Conservation (phyloP, 352 stramenopile genomes). For the Phytophthora aleatoria region DNA sequence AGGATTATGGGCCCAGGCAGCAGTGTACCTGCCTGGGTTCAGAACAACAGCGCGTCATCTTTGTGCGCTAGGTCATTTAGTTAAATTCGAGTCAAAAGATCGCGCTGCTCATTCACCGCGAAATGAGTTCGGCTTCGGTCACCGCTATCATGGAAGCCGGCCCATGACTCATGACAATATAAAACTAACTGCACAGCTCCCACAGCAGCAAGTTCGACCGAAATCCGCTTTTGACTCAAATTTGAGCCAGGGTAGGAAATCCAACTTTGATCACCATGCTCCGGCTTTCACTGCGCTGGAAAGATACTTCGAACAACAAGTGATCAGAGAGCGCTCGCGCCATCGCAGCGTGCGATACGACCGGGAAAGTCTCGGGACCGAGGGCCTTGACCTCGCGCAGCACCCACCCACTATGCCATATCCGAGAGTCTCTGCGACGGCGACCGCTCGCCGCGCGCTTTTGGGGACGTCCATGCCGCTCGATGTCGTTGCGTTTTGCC, state of each 20-base stretch:
- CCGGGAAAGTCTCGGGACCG: no score
- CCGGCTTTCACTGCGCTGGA: conserved; percentile 15
- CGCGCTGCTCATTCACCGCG: conserved; percentile 1
- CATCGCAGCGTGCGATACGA: not conserved
- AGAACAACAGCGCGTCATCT: conserved; percentile 18
- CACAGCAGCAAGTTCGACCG: no score
- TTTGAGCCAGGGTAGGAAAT: not conserved
- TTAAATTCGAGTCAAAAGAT: conserved; percentile 13
- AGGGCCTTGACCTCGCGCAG: no score
- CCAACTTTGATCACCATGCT: not conserved
- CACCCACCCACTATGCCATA: no score
- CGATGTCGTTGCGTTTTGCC: conserved; percentile 5
- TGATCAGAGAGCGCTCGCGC: conserved; percentile 18
- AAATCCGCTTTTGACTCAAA: no score
- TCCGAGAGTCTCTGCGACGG: no score
- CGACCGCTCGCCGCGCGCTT: not conserved
- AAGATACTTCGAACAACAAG: conserved; percentile 38
- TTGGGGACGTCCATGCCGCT: not conserved
- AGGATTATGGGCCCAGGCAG: no score
- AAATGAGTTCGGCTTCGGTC: not conserved
- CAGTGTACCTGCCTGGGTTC: not conserved
- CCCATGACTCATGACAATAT: no score
- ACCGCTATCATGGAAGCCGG: no score
- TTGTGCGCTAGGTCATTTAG: conserved; percentile 15
- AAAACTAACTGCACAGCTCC: no score